These are phyloP conservation scores for Lachancea cidri DNA, from an alignment of 805 yeast species.

Conservation along the genomic window DNA sequence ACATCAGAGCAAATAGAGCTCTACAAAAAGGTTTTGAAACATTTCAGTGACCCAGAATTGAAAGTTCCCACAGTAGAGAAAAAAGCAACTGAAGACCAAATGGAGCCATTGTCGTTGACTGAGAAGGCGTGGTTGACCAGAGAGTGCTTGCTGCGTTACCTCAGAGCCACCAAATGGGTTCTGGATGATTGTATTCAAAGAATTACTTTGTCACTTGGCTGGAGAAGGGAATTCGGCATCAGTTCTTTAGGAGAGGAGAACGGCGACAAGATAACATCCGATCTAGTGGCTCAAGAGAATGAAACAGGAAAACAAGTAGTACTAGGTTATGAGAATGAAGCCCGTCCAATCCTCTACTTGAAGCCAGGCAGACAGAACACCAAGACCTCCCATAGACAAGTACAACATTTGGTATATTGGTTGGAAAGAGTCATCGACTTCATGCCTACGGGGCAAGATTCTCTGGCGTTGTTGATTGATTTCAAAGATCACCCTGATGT, in stretches of 20 bases:
- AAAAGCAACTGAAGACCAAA: conserved; percentile 25
- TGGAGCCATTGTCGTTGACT: conserved; percentile 33
- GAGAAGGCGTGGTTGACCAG: conserved; percentile 92
- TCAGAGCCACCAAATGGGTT: conserved; percentile 93
- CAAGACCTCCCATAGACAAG: conserved; percentile 81
- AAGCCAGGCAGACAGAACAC: conserved; percentile 97
- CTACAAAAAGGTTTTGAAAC: conserved; percentile 55
- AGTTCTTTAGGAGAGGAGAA: conserved; percentile 40
- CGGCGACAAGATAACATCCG: conserved; percentile 48
- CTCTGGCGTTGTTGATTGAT: conserved; percentile 85
- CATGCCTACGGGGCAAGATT: conserved; percentile 97
- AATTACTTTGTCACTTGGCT: conserved; percentile 69
- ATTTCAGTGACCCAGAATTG: conserved; percentile 55
- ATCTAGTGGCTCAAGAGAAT: conserved; percentile 57
- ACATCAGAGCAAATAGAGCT: conserved; percentile 51
- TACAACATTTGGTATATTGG: conserved; percentile 92
- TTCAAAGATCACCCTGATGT: conserved; percentile 66
- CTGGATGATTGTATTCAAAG: conserved; percentile 65
- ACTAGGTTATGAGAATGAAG: conserved; percentile 83
- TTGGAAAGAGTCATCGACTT: conserved; percentile 87
- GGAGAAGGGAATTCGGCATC: conserved; percentile 94
- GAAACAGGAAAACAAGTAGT: conserved; percentile 91
- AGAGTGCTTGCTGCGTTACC: conserved; percentile 85
- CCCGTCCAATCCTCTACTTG: conserved; percentile 87
- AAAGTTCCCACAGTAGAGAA: conserved; percentile 48